Conservation (phyloP, 148 eudicot species). For the Vaccinium myrtillus region DNA sequence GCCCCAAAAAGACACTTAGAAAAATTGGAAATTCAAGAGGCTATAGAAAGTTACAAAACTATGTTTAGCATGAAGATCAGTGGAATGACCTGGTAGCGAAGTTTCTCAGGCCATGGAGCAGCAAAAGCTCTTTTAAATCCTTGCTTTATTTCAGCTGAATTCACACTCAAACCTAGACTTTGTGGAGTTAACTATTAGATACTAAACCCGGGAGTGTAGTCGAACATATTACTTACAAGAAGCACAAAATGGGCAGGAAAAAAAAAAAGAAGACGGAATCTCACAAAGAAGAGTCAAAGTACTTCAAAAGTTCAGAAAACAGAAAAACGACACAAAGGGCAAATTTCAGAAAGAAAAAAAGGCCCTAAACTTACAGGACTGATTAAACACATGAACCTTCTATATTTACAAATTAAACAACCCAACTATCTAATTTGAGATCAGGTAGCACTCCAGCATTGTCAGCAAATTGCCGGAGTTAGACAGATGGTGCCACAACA, state of each 20-base stretch:
- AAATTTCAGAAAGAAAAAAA: background rate
- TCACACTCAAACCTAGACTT: conserved; percentile 51
- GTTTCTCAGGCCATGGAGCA: conserved; percentile 90
- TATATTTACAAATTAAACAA: background rate
- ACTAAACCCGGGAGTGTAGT: background rate
- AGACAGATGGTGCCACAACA: background rate
- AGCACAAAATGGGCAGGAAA: background rate
- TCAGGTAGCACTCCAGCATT: background rate
- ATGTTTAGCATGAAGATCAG: background rate
- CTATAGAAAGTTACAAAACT: background rate
- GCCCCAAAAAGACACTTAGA: background rate
- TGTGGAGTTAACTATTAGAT: background rate
- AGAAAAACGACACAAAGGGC: background rate
- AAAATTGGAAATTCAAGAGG: background rate
- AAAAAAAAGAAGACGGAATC: background rate
- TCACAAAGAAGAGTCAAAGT: background rate
- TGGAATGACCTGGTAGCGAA: conserved; percentile 79
- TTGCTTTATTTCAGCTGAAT: conserved; percentile 82
- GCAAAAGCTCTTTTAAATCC: conserved; percentile 97
- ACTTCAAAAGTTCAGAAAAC: background rate
- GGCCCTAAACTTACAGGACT: background rate
- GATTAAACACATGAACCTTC: background rate
- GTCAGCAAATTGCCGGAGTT: background rate
- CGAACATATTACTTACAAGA: background rate
- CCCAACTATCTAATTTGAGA: background rate